Base-by-base conservation (phyloP, 306 rosid genomes). In the Chamaecrista fasciculata region DNA sequence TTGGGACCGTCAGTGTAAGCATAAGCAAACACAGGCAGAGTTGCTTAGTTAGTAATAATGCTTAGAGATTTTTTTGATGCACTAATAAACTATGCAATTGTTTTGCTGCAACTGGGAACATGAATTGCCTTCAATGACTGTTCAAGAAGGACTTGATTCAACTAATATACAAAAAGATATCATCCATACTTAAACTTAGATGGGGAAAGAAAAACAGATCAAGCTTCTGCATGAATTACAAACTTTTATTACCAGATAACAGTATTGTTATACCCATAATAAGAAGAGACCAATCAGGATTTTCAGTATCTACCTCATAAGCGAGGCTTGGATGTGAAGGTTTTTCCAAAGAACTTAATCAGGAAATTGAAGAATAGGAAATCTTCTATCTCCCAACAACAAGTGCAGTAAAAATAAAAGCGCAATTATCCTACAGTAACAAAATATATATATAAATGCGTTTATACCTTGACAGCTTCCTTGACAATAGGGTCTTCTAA, bases 401-500 rank as follows among this genome's bases (percentile, higher is more conserved):
- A 16, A 44, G 19, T 14, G 14, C 14, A n/a, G 1, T 1, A 56
- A 56, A 29, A 28, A 29, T 16, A 29, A 8, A 2, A 24, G 11
- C 4, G 25, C 11, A 7, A 57, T 6, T 10, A 36, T 60, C 47
- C 18, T 8, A 25, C 0, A 12, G 31, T 19, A 37, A 61, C 29
- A 4, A 11, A 26, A 40, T 0, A 11, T 2, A 18, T 19, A 48
- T 19, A 48, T 25, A 48, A 48, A 4, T n/a, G n/a, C n/a, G 21
- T 57, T 8, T 40, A 15, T 66, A 90, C 98, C 98, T 92, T 90
- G 66, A 90, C 71, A 57, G 88, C 96, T 75, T 92, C 89, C 70
- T 75, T 73, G 70, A 84, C 5, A 57, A 92, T 66, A 51, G 91
- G 96, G 34, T 92, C 96, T 19, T 86, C 82, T 2, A 25, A 66